Evolutionary conservation across 345 rosid genomes (phyloP), one percentile per base, ranked within the genome.

Genomic region (Gossypium ekmanianum): DNA sequence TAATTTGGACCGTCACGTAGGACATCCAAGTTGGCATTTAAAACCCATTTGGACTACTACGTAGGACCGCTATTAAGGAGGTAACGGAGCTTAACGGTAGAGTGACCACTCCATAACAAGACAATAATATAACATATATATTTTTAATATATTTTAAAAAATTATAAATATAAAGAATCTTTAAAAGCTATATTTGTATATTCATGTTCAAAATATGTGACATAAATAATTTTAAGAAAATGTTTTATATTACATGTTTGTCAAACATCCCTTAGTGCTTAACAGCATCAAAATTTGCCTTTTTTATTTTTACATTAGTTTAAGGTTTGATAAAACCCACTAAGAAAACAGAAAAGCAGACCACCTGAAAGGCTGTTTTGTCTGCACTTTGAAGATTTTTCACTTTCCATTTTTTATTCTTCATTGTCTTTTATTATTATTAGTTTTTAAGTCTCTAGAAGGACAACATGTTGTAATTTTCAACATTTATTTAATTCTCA

Each of bases 241-340:
- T 34, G 41, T 34, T 67, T 74, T 45, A 68, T 62, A 58, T 72
- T 61, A 34, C 58, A 72, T 74, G 73, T 48, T 61, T 41, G 52
- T 34, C 34, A 68, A 73, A 27, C 43, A 64, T 50, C 62, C 61
- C 52, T 17, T 27, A 71, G 85, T 84, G 90, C 84, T 77, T 24
- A 81, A 54, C 85, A 76, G 51, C 83, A 82, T 84, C 82, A 80
- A 69, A 41, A 8, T 59, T 76, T 74, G 77, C 80, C 86, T 78
- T 77, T 18, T 82, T 70, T 20, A 4, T 12, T 9, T 69, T 69
- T 59, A 41, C 74, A 65, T 73, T 79, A 72, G 79, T 83, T 85
- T 85, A 83, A 81, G 85, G 83, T 76, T 82, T 76, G 80, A 24
- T 61, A 61, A 65, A 76, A 79, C 83, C 90, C 87, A 84, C 86